Base-by-base conservation (phyloP, 306 rosid genomes). In the Sechiopsis laciniata region DNA sequence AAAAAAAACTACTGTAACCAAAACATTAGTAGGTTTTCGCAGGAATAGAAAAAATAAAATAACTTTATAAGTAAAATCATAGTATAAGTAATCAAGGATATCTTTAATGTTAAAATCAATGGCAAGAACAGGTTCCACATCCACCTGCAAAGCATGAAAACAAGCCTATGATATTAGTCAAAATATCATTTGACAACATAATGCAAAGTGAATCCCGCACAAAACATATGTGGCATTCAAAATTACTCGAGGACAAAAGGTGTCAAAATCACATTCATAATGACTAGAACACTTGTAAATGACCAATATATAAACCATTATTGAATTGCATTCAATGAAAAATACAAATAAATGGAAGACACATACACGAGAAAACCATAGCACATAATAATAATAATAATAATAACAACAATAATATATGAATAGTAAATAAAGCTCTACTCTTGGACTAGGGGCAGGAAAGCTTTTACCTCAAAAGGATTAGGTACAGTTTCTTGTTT, bases 21-120 rank as follows among this genome's bases (percentile, higher is more conserved):
- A 63, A 13, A 9, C 10, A 3, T 8, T 63, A n/a, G 9, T 57
- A 37, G 22, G 17, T n/a, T 57, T 37, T 37, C 4, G 8, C 15
- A n/a, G 16, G 24, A 63, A 16, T 8, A 32, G 22, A 37, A 37
- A 37, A 37, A 63, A 37, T 32, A 2, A 26, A 8, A 65, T 40
- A 65, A 42, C n/a, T 10, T 60, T 10, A 59, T 60, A 26, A 61
- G 48, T 48, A 58, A 42, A 10, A 35, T 62, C 46, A 50, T 54
- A 71, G 32, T 19, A n/a, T 50, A 53, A 29, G 52, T 26, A 58
- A 66, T 15, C 19, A 57, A 93, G 97, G 98, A 94, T 94, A 94
- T 94, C 96, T 81, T 81, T 90, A 78, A 89, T 90, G 78, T 89
- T 81, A 82, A 89, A 94, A 83, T 88, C 96, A 82, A 90, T 83